phyloP scores from a whole-genome alignment of 1,139 yeast genomes.

The Komagataea norvegica region DNA sequence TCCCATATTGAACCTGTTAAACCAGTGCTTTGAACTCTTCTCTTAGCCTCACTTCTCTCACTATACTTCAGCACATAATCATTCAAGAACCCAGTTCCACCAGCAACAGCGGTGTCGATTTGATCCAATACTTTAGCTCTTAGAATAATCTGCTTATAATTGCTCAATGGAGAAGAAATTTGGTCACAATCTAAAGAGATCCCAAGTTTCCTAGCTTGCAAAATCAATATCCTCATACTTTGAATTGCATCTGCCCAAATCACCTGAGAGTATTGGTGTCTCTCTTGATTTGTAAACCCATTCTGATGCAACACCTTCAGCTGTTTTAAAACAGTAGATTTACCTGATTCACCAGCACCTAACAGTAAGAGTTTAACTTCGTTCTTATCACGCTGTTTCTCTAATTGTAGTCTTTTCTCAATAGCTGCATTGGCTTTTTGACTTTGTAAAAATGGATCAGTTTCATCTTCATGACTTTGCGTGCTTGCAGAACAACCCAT shows the following conservation, averaged over 20 bases:
- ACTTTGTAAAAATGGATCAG: conserved; percentile 47
- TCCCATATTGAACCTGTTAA: conserved; percentile 45
- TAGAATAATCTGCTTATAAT: conserved; percentile 45
- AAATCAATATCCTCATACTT: conserved; percentile 76
- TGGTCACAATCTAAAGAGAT: conserved; percentile 60
- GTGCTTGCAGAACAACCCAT: conserved; percentile 53
- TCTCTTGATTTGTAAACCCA: conserved; percentile 77
- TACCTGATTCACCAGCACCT: conserved; percentile 97
- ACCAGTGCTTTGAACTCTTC: conserved; percentile 55
- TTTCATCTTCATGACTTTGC: conserved; percentile 39
- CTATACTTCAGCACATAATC: conserved; percentile 63
- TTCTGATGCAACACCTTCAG: conserved; percentile 81
- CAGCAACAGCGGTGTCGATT: conserved; percentile 64
- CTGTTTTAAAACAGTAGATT: conserved; percentile 93
- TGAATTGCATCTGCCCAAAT: conserved; percentile 93
- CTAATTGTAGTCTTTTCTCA: conserved; percentile 57
- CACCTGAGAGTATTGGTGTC: conserved; percentile 79
- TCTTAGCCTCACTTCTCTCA: conserved; percentile 45
- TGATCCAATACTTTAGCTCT: conserved; percentile 56
- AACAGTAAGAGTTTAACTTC: conserved; percentile 65
- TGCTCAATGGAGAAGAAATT: conserved; percentile 40
- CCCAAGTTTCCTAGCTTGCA: conserved; percentile 61
- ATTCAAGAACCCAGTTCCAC: conserved; percentile 57
- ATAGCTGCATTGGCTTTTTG: conserved; percentile 59
- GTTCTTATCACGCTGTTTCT: conserved; percentile 45